Percentiles rank a stretch among this genome's conserved stretches.
Conservation (phyloP, 352 stramenopile genomes). For the Poterioochromonas sp. region DNA sequence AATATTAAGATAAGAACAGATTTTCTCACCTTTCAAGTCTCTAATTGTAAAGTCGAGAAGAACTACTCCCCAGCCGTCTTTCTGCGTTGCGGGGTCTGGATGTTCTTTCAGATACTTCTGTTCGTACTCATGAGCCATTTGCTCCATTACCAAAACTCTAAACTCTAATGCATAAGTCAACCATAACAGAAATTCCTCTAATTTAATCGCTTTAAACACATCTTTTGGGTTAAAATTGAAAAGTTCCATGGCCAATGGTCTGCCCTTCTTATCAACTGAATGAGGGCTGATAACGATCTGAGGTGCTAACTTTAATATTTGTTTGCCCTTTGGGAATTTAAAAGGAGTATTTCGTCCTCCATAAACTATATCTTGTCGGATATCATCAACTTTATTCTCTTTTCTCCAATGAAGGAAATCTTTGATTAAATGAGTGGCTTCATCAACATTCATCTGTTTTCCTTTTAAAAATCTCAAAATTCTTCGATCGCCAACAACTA, state of each 20-base stretch:
- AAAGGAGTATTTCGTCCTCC: constrained; percentile 21
- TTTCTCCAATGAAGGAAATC: constrained; percentile 15
- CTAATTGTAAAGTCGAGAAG: constrained; percentile 22
- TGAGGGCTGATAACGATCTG: neutral
- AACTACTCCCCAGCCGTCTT: constrained; percentile 22
- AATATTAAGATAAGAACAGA: neutral
- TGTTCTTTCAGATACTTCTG: constrained; percentile 1
- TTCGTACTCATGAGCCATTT: constrained; percentile 13
- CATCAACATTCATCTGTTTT: neutral
- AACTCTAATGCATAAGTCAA: constrained; percentile 25
- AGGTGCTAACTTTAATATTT: neutral
- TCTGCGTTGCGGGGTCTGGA: neutral
- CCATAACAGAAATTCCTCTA: constrained; percentile 19
- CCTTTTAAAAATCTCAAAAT: neutral
- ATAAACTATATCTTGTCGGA: constrained; percentile 23
- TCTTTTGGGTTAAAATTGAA: constrained; percentile 5
- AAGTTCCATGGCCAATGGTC: neutral
- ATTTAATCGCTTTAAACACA: neutral
- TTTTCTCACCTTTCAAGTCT: constrained; percentile 4
- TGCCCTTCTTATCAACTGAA: neutral
- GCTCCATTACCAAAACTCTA: constrained; percentile 12
- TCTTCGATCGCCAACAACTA: neutral
- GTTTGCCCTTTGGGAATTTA: constrained; percentile 20
- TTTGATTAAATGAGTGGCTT: neutral
- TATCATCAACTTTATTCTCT: constrained; percentile 20